Base-by-base conservation (phyloP, 352 stramenopile genomes). In the Phytophthora litchii region DNA sequence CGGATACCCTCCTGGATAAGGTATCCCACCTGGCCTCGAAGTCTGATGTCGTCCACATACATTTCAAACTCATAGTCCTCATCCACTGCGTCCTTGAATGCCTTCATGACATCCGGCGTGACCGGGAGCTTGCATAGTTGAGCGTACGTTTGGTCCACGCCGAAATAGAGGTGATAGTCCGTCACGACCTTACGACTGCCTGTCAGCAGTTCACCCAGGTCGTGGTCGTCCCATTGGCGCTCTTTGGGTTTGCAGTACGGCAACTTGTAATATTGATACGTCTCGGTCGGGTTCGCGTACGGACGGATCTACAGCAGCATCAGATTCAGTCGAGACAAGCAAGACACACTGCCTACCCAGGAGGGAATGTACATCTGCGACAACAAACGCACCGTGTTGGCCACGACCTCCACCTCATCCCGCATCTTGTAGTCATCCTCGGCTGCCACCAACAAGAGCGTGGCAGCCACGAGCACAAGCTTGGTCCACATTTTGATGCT, bases 21-120 rank as follows among this genome's bases (percentile, higher is more conserved):
- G 43, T 98, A 93, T 29, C 95, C 96, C 25, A 99, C 83, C 65
- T 98, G 98, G 19, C 95, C 96, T 81, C 90, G 97, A 65, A 99
- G 88, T 44, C 94, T 95, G 44, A 99, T 81, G 81, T 99, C 96
- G 73, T 99, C 96, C 23, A 99, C 81, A 72, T 99, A 98, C 88
- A 99, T 98, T 83, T 99, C 95, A 76, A 98, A 99, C 56, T 88
- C 98, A 74, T 98, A 99, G 75, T 98, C 94, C 64, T 99, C 95
- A 59, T 99, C 90, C 51, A 99, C 97, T 0, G 96, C 97, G 36
- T 98, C 89, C 44, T 94, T 96, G 56, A 99, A 97, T 12, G 80
- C 73, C 49, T 92, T 80, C 45, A 98, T 67, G 20, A 97, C 84
- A 4, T 92, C 78, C 0, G 67, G 64, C 0, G 72, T 84, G 23